Conservation (phyloP, 2,329 filamentous ascomycete species). For the Cercospora sp. region DNA sequence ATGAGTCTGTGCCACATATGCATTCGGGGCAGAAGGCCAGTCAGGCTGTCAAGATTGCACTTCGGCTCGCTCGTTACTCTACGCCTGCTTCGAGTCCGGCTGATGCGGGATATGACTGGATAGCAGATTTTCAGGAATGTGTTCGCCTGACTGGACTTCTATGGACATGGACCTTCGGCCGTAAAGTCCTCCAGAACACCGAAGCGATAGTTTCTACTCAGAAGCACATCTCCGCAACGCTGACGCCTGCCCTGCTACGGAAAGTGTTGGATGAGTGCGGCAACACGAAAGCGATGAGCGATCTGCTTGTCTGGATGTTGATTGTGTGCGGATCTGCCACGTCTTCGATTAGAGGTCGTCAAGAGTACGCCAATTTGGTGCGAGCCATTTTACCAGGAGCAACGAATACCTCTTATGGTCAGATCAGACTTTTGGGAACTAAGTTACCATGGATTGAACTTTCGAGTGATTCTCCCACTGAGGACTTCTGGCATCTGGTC, state of each 20-base stretch:
- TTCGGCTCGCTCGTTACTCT: conserved; percentile 18
- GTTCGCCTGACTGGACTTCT: conserved; percentile 18
- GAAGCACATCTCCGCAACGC: conserved; percentile 13
- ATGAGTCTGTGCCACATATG: conserved; percentile 20
- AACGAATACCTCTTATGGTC: background rate
- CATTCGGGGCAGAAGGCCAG: conserved; percentile 20
- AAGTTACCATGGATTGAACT: conserved; percentile 24
- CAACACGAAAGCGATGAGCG: conserved; percentile 5
- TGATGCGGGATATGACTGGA: conserved; percentile 15
- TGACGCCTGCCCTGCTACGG: conserved; percentile 14
- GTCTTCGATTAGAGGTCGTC: background rate
- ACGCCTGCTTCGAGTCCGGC: conserved; percentile 16
- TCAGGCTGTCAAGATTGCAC: conserved; percentile 19
- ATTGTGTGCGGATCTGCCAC: conserved; percentile 21
- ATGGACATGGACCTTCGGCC: conserved; percentile 25
- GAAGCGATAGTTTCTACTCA: conserved; percentile 20
- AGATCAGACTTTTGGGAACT: conserved; percentile 16
- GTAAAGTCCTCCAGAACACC: conserved; percentile 15
- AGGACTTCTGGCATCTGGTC: conserved; percentile 20
- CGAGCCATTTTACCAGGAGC: conserved; percentile 11
- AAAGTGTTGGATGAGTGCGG: conserved; percentile 2
- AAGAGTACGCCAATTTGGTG: conserved; percentile 18
- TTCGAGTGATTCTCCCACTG: conserved; percentile 6
- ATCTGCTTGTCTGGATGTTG: conserved; percentile 23
- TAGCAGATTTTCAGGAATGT: conserved; percentile 19